Evolutionary conservation across 2,329 filamentous ascomycete species (phyloP).

Genomic region (Pseudomassariella vexata): DNA sequence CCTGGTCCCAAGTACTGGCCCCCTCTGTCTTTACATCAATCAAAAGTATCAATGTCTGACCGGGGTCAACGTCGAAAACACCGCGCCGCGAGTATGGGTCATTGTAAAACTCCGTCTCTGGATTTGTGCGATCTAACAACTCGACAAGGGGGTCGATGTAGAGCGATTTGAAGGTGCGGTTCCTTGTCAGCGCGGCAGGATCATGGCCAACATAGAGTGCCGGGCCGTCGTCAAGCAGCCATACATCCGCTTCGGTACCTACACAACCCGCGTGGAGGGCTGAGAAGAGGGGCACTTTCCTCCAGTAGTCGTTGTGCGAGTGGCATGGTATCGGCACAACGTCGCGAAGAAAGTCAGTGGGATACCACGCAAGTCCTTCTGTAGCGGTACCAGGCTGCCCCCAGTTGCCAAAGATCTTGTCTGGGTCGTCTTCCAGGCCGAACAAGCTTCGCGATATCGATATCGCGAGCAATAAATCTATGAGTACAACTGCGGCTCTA

Average conservation of each 20-base stretch:
- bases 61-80: conserved; percentile 48
- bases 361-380: conserved; percentile 37
- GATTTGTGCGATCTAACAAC: conserved; percentile 50
- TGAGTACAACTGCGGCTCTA: conserved; percentile 26
- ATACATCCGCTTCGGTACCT: conserved; percentile 65
- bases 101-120: conserved; percentile 37
- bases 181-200: conserved; percentile 42
- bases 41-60: conserved; percentile 54
- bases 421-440: conserved; percentile 21
- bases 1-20: conserved; percentile 42
- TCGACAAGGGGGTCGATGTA: conserved; percentile 60
- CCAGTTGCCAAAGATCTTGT: conserved; percentile 20
- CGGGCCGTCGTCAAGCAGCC: conserved; percentile 42
- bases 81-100: conserved; percentile 36
- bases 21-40: conserved; percentile 64
- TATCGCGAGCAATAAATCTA: conserved; percentile 24
- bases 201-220: conserved; percentile 61
- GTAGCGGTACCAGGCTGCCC: conserved; percentile 20
- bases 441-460: conserved; percentile 23
- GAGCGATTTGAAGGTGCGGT: conserved; percentile 54
- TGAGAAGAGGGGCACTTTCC: conserved; percentile 54
- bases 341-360: conserved; percentile 47
- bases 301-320: conserved; percentile 69
- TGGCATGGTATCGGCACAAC: conserved; percentile 54
- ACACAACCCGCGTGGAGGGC: conserved; percentile 55